Conservation (phyloP, 2,329 filamentous ascomycete species). For the Verticillium nonalfalfae region DNA sequence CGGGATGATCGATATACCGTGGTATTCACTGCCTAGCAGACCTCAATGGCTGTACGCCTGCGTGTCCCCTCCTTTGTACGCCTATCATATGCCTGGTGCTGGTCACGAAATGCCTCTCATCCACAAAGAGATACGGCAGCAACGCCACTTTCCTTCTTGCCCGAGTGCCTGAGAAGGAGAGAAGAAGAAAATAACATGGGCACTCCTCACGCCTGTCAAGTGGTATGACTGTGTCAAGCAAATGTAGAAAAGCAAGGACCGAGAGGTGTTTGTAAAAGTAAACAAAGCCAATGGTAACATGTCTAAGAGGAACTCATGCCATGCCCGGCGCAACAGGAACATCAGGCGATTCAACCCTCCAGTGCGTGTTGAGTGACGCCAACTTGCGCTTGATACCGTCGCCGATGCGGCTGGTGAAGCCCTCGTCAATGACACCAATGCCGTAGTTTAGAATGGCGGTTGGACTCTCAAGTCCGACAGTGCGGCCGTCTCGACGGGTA, state of each 20-base stretch:
- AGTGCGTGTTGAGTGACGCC: conserved; percentile 26
- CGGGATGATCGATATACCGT: too few species aligned
- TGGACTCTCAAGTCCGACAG: conserved; percentile 28
- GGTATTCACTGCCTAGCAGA: too few species aligned
- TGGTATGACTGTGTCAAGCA: too few species aligned
- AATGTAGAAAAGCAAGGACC: neutral
- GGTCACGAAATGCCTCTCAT: too few species aligned
- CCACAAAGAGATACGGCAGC: too few species aligned
- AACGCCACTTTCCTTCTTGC: too few species aligned
- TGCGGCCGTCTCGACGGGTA: conserved; percentile 23
- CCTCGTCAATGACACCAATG: conserved; percentile 29
- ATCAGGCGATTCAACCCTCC: conserved; percentile 24
- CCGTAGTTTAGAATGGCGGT: conserved; percentile 32
- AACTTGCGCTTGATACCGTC: conserved; percentile 39
- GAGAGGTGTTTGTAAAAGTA: neutral
- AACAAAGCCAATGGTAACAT: neutral
- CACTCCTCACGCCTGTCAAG: neutral
- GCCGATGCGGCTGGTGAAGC: conserved; percentile 32
- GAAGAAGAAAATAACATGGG: neutral
- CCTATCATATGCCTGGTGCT: too few species aligned
- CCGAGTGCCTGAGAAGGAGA: too few species aligned
- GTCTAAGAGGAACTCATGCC: neutral
- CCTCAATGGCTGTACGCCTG: too few species aligned
- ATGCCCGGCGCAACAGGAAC: conserved; percentile 3
- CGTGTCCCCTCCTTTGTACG: too few species aligned